phyloP scores from a whole-genome alignment of 305 asterid species.

The Lippia alba region DNA sequence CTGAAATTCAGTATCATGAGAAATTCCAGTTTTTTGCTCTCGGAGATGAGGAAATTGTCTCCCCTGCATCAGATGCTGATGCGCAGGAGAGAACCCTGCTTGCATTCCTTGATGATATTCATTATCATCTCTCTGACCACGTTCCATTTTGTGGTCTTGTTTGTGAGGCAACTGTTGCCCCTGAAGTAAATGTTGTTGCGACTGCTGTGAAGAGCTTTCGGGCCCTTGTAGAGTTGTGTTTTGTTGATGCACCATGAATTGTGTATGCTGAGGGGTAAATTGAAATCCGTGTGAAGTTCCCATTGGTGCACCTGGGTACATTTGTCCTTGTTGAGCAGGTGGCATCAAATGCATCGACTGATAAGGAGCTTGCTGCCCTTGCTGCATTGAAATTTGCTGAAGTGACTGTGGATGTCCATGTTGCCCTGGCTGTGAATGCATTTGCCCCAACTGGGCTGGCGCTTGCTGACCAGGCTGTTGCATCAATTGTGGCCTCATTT shows the following conservation, averaged over 20 bases:
- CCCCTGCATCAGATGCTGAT: slow-evolving; percentile 60
- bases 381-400: slow-evolving; percentile 54
- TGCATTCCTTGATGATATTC: slow-evolving; percentile 68
- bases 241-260: slow-evolving; percentile 61
- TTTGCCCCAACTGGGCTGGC: slow-evolving; percentile 54
- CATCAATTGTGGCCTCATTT: slow-evolving; percentile 59
- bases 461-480: slow-evolving; percentile 66
- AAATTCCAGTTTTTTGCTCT: slow-evolving; percentile 64
- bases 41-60: slow-evolving; percentile 63
- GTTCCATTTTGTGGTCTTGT: slow-evolving; percentile 68
- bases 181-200: slow-evolving; percentile 54
- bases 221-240: slow-evolving; percentile 62
- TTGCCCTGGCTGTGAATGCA: slow-evolving; percentile 49
- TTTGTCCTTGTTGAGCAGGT: slow-evolving; percentile 54
- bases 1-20: slow-evolving; percentile 57
- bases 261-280: slow-evolving; percentile 60
- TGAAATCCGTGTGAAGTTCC: slow-evolving; percentile 69
- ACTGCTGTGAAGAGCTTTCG: slow-evolving; percentile 61
- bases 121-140: slow-evolving; percentile 58
- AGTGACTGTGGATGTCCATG: slow-evolving; percentile 54
- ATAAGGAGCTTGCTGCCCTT: slow-evolving; percentile 57
- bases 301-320: slow-evolving; percentile 55
- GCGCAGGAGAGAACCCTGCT: slow-evolving; percentile 65
- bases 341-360: slow-evolving; percentile 51
- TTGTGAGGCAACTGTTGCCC: slow-evolving; percentile 67